Evolutionary conservation across 306 rosid species (phyloP).

Genomic region (Ceratonia siliqua): DNA sequence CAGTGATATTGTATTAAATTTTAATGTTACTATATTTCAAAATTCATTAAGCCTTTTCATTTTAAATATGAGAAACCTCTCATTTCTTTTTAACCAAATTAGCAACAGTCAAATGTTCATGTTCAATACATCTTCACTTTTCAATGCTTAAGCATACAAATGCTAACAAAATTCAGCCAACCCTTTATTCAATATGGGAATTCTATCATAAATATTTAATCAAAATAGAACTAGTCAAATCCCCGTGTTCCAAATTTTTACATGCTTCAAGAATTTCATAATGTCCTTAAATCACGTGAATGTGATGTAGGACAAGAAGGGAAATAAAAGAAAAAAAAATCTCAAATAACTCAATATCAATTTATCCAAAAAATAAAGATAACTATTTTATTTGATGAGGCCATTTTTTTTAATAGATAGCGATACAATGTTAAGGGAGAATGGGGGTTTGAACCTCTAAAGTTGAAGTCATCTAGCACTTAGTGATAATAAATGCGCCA

Average conservation of each 20-base stretch:
- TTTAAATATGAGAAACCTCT: background rate
- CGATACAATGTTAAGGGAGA: too few relatives aligned
- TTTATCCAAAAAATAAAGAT: too few relatives aligned
- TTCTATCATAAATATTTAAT: background rate
- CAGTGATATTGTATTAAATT: background rate
- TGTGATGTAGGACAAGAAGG: too few relatives aligned
- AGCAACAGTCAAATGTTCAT: conserved; percentile 26
- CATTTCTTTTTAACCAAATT: conserved; percentile 8
- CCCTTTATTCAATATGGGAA: conserved; percentile 9
- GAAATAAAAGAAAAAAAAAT: too few relatives aligned
- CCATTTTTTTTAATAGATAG: too few relatives aligned
- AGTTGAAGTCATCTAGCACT: too few relatives aligned
- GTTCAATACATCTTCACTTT: conserved; percentile 8
- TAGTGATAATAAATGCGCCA: too few relatives aligned
- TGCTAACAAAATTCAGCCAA: conserved; percentile 3
- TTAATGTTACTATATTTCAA: background rate
- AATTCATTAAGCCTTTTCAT: background rate
- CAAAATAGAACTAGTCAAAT: conserved; percentile 19
- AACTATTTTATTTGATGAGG: too few relatives aligned
- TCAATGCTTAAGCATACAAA: conserved; percentile 1
- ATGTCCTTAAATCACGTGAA: background rate
- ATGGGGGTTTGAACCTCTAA: too few relatives aligned
- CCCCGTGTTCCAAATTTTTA: background rate
- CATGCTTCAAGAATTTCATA: background rate
- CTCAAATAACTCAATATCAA: too few relatives aligned